These are phyloP conservation scores for Pleurotus ostreatus DNA, from an alignment of 768 basidiomycete genomes.

Conservation along the genomic window DNA sequence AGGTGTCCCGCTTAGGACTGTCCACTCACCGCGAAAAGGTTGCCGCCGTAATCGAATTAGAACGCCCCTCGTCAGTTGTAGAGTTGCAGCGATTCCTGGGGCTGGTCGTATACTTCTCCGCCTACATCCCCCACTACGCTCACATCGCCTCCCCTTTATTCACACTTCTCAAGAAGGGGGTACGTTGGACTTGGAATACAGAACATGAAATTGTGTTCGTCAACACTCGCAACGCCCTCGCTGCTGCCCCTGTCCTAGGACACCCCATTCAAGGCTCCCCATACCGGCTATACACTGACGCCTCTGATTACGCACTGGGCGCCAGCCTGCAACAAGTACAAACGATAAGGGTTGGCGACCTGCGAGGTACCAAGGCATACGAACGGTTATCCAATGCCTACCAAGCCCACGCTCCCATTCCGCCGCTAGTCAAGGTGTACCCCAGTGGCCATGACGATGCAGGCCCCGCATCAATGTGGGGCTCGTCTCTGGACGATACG, in stretches of 20 bases:
- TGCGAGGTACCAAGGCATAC: conserved; percentile 11
- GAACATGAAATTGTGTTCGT: conserved; percentile 17
- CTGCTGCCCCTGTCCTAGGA: conserved; percentile 18
- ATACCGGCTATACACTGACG: conserved; percentile 24
- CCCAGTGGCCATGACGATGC: too few relatives aligned
- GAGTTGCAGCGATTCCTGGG: conserved; percentile 18
- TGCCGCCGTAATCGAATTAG: neutral
- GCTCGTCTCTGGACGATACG: neutral
- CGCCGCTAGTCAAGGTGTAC: neutral
- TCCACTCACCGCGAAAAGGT: conserved; percentile 11
- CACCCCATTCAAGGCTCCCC: conserved; percentile 15
- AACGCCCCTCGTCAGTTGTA: neutral
- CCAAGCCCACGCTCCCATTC: neutral
- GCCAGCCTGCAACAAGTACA: conserved; percentile 14
- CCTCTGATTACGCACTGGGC: conserved; percentile 8
- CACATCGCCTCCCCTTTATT: conserved; percentile 11
- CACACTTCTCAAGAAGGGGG: conserved; percentile 3
- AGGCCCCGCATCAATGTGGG: too few relatives aligned
- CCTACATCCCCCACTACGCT: conserved; percentile 9
- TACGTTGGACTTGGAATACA: neutral
- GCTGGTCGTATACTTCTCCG: conserved; percentile 12
- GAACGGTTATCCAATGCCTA: conserved; percentile 4
- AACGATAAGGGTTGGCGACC: conserved; percentile 3
- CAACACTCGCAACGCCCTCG: conserved; percentile 14
- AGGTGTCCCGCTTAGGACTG: conserved; percentile 5